These are phyloP conservation scores for Nasturtium officinale DNA, from an alignment of 345 rosid genomes.

Conservation along the genomic window DNA sequence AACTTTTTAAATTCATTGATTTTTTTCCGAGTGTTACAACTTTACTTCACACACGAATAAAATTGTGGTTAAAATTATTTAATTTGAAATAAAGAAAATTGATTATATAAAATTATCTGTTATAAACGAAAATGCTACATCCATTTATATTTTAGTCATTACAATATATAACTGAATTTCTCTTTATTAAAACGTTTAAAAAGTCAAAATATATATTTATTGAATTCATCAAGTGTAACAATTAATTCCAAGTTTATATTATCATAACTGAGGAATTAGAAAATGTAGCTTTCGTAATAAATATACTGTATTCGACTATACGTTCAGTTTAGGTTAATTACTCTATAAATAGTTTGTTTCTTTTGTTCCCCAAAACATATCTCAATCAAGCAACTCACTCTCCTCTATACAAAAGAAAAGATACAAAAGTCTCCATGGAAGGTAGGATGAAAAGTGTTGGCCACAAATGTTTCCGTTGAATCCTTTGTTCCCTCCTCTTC, in stretches of 20 bases:
- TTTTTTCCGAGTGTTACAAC: background rate
- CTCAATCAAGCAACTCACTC: background rate
- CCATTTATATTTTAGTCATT: background rate
- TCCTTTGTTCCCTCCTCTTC: background rate
- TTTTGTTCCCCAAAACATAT: conserved; percentile 3
- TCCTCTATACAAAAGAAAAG: background rate
- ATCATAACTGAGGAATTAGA: background rate
- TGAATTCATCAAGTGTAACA: background rate
- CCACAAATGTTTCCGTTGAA: background rate
- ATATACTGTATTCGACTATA: background rate
- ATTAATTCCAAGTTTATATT: background rate
- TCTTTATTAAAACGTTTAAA: background rate
- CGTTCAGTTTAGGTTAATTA: background rate
- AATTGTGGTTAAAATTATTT: background rate
- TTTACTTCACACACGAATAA: background rate
- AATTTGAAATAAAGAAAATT: background rate
- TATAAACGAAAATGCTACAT: background rate
- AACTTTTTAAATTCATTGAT: background rate
- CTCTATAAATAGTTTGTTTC: background rate
- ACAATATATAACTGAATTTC: background rate
- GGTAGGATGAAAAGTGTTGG: conserved; percentile 21
- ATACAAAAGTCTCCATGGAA: background rate
- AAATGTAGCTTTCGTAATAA: background rate
- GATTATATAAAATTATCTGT: background rate
- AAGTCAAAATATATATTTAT: background rate